These are phyloP conservation scores for Hyaloscypha variabilis DNA, from an alignment of 495 filamentous ascomycete genomes.

Conservation along the genomic window DNA sequence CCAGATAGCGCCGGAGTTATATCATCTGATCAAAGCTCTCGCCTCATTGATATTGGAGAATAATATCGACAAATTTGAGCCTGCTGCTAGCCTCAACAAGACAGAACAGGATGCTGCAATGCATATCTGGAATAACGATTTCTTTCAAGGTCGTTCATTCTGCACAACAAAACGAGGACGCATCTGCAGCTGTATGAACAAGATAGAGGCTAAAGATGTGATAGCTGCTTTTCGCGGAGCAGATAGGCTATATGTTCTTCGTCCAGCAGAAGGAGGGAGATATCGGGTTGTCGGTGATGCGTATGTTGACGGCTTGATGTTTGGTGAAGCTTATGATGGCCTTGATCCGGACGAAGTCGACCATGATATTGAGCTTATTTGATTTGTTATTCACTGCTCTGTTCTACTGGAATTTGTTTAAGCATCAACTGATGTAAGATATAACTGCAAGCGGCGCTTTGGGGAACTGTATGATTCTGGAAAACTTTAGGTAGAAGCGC, in stretches of 20 bases:
- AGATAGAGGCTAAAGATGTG: not conserved
- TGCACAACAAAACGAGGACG: not conserved
- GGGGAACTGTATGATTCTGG: too few species aligned
- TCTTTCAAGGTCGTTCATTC: not conserved
- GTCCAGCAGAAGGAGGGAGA: not conserved
- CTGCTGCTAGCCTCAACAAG: not conserved
- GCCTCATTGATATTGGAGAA: not conserved
- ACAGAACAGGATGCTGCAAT: not conserved
- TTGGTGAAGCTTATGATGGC: conserved; percentile 3
- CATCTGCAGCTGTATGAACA: not conserved
- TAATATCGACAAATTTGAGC: not conserved
- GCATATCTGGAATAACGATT: not conserved
- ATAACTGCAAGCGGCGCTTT: too few species aligned
- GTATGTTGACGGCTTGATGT: not conserved
- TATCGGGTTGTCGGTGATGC: conserved; percentile 10
- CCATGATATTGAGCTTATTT: not conserved
- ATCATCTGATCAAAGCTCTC: not conserved
- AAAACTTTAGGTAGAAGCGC: too few species aligned
- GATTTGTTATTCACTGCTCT: too few species aligned
- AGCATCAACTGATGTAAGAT: too few species aligned
- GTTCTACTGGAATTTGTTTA: too few species aligned
- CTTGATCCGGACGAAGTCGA: not conserved
- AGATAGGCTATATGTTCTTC: conserved; percentile 5
- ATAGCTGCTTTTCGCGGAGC: not conserved
- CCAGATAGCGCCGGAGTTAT: not conserved